Evolutionary conservation across 306 rosid genomes (phyloP).

Genomic region (Notholithocarpus densiflorus): DNA sequence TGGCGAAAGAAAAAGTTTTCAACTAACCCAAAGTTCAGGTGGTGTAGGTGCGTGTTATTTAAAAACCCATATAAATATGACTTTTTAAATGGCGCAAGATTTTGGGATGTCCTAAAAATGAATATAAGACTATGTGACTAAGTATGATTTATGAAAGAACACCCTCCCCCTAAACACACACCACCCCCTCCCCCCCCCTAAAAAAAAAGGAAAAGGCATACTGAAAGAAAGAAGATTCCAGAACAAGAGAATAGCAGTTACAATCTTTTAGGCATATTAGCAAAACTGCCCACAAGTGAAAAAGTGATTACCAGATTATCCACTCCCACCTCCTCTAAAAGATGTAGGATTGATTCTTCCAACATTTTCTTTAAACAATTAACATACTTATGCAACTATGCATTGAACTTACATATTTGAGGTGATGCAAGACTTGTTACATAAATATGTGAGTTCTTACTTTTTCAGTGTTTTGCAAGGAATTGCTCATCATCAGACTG

Average conservation of each 20-base stretch:
- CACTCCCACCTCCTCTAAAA: not conserved
- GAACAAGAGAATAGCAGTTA: not conserved
- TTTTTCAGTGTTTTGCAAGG: conserved; percentile 76
- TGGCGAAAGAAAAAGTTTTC: too few relatives aligned
- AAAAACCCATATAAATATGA: not conserved
- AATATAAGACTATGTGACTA: not conserved
- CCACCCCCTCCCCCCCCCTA: too few relatives aligned
- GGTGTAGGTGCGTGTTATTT: too few relatives aligned
- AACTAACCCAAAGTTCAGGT: too few relatives aligned
- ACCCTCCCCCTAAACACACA: too few relatives aligned
- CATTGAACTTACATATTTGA: not conserved
- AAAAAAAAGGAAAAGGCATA: too few relatives aligned
- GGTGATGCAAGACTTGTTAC: not conserved
- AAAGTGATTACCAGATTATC: not conserved
- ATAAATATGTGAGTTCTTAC: conserved; percentile 24
- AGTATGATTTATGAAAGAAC: too few relatives aligned
- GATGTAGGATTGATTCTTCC: not conserved
- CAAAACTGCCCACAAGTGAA: not conserved
- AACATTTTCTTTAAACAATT: not conserved
- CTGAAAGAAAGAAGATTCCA: too few relatives aligned
- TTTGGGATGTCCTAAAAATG: not conserved
- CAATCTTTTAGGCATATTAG: not conserved
- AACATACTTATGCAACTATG: not conserved
- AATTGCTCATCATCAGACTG: conserved; percentile 77
- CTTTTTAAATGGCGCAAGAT: not conserved